Conservation (phyloP, 768 basidiomycete genomes). For the Naganishia kalamii region DNA sequence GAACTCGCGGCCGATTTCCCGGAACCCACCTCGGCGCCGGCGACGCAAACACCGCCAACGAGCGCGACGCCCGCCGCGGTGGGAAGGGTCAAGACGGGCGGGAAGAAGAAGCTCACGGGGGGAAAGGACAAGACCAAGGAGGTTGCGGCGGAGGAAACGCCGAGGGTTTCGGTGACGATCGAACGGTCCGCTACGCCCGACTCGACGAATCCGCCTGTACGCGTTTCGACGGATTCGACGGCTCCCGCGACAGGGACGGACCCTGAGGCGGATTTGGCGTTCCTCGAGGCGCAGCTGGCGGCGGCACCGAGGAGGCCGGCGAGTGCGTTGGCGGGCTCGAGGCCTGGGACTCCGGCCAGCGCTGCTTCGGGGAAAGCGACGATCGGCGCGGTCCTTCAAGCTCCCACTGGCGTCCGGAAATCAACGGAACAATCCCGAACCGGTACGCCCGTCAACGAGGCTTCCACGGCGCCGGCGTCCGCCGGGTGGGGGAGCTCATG, state of each 20-base stretch:
- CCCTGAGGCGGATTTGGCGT: slow-evolving; percentile 57
- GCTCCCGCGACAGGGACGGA: slow-evolving; percentile 13
- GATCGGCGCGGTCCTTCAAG: slow-evolving; percentile 22
- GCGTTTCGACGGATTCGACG: slow-evolving; percentile 30
- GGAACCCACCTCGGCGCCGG: slow-evolving; percentile 27
- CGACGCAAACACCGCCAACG: slow-evolving; percentile 13
- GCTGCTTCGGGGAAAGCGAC: slow-evolving; percentile 60
- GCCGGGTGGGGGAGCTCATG: slow-evolving; percentile 78
- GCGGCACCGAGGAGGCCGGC: slow-evolving; percentile 56
- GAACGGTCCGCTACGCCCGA: slow-evolving; percentile 6
- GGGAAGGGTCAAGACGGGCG: neutral
- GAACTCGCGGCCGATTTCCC: slow-evolving; percentile 55
- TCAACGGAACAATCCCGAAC: slow-evolving; percentile 48
- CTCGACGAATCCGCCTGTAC: too few relatives aligned
- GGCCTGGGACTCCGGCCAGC: slow-evolving; percentile 43
- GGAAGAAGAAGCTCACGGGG: slow-evolving; percentile 1
- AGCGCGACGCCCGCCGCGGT: neutral
- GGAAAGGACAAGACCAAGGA: neutral
- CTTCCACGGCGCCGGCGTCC: slow-evolving; percentile 33
- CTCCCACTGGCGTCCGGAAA: slow-evolving; percentile 27
- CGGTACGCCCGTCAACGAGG: slow-evolving; percentile 25
- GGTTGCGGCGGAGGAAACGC: neutral
- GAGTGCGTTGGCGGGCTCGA: slow-evolving; percentile 58
- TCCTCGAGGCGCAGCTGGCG: slow-evolving; percentile 85
- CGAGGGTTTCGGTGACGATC: neutral